Evolutionary conservation across 345 rosid species (phyloP).

Genomic region (Alliaria petiolata): DNA sequence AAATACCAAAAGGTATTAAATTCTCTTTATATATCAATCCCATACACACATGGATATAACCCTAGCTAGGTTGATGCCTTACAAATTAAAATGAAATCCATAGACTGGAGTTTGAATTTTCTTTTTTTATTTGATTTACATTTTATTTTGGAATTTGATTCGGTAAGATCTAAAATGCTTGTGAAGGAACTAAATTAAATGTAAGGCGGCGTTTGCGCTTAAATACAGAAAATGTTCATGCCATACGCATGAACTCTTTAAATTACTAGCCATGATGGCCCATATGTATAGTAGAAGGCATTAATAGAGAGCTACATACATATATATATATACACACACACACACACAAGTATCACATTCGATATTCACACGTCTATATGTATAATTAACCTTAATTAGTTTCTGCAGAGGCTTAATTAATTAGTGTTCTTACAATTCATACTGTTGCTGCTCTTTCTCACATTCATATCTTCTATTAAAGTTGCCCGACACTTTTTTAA

Average conservation of each 20-base stretch:
- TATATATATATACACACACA: too few relatives aligned
- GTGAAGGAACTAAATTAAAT: constrained; percentile 15
- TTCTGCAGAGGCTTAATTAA: constrained; percentile 2
- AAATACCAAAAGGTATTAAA: constrained; percentile 76
- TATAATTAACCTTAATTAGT: constrained; percentile 24
- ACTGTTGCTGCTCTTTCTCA: constrained; percentile 4
- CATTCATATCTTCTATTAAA: constrained; percentile 1
- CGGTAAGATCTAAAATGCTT: not conserved
- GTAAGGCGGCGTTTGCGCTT: constrained; percentile 24
- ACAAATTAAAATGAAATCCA: not conserved
- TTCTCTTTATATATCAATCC: not conserved
- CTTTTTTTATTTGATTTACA: not conserved
- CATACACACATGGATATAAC: not conserved
- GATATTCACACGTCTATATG: not conserved
- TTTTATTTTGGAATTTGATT: not conserved
- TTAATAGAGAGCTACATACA: constrained; percentile 23
- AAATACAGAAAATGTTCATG: constrained; percentile 32
- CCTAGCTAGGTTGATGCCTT: constrained; percentile 29
- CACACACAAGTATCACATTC: not conserved
- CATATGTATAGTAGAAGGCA: constrained; percentile 22
- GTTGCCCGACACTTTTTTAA: not conserved
- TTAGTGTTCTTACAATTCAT: constrained; percentile 19
- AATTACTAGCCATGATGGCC: constrained; percentile 34
- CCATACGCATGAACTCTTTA: constrained; percentile 32
- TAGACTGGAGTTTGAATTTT: constrained; percentile 4